Conservation (phyloP, 495 filamentous ascomycete species). For the Penicillium maclennaniae region DNA sequence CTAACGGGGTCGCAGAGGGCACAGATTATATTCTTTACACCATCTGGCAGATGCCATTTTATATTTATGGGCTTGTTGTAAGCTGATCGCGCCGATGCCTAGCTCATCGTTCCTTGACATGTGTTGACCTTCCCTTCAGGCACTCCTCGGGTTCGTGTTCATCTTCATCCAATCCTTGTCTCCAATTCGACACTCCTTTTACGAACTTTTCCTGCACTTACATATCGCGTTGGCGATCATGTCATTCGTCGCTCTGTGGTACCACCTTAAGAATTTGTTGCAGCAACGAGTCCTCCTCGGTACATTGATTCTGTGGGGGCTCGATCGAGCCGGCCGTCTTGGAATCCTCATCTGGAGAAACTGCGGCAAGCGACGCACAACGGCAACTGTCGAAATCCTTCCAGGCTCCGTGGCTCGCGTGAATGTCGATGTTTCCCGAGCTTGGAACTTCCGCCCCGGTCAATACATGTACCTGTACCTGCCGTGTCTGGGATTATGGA, state of each 20-base stretch:
- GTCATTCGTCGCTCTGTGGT: slow-evolving; percentile 50
- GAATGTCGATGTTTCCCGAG: slow-evolving; percentile 44
- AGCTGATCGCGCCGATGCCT: slow-evolving; percentile 7
- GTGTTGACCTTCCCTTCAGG: slow-evolving; percentile 16
- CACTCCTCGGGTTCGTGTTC: slow-evolving; percentile 42
- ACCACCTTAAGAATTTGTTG: slow-evolving; percentile 47
- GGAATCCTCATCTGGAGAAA: slow-evolving; percentile 59
- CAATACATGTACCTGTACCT: slow-evolving; percentile 57
- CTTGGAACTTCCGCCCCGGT: slow-evolving; percentile 49
- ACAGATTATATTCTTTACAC: slow-evolving; percentile 24
- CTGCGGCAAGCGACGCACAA: slow-evolving; percentile 36
- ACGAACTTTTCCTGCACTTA: slow-evolving; percentile 54
- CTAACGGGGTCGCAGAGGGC: slow-evolving; percentile 17
- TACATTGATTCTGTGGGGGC: slow-evolving; percentile 38
- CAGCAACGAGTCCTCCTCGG: slow-evolving; percentile 38
- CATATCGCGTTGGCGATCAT: slow-evolving; percentile 49
- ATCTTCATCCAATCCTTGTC: slow-evolving; percentile 49
- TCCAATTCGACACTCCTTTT: slow-evolving; percentile 54
- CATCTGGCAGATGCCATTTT: slow-evolving; percentile 34
- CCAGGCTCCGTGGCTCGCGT: slow-evolving; percentile 48
- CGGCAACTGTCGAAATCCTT: slow-evolving; percentile 49
- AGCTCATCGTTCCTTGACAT: background rate
- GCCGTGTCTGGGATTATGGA: slow-evolving; percentile 46
- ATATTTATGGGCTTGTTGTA: slow-evolving; percentile 36
- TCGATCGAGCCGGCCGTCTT: slow-evolving; percentile 51